These are phyloP conservation scores for Chlorella sorokiniana DNA, from an alignment of 139 green algal species.

Conservation along the genomic window DNA sequence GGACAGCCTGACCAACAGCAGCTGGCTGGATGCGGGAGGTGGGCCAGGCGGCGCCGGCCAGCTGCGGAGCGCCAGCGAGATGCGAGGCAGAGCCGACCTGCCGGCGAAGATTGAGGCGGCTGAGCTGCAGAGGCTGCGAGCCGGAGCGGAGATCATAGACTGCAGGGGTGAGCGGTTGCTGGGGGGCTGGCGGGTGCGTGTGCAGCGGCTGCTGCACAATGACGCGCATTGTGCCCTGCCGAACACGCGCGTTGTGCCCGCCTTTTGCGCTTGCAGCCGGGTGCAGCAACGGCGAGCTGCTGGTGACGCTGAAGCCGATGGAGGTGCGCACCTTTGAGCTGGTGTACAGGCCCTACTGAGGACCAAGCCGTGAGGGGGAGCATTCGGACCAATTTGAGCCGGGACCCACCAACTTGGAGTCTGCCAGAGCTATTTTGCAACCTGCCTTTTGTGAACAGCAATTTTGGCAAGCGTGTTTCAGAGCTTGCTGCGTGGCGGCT, in stretches of 20 bases:
- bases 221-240: background rate
- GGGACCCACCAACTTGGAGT: too few relatives aligned
- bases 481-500: too few relatives aligned
- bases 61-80: too few relatives aligned
- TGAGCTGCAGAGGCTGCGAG: background rate
- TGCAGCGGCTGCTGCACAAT: background rate
- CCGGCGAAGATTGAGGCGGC: background rate
- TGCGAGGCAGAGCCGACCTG: too few relatives aligned
- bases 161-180: background rate
- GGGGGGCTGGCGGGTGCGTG: background rate
- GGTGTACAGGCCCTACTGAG: constrained; percentile 9
- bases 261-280: background rate
- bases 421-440: too few relatives aligned
- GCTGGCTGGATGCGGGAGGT: background rate
- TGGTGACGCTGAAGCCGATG: constrained; percentile 60
- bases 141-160: background rate
- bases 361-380: background rate
- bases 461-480: too few relatives aligned
- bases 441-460: too few relatives aligned
- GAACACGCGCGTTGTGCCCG: background rate
- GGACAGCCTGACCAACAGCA: constrained; percentile 6
- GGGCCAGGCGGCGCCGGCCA: background rate
- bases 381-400: too few relatives aligned
- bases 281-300: constrained; percentile 12
- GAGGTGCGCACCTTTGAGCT: constrained; percentile 65